phyloP scores from a whole-genome alignment of 257 asterid genomes.

The Lycium barbarum region DNA sequence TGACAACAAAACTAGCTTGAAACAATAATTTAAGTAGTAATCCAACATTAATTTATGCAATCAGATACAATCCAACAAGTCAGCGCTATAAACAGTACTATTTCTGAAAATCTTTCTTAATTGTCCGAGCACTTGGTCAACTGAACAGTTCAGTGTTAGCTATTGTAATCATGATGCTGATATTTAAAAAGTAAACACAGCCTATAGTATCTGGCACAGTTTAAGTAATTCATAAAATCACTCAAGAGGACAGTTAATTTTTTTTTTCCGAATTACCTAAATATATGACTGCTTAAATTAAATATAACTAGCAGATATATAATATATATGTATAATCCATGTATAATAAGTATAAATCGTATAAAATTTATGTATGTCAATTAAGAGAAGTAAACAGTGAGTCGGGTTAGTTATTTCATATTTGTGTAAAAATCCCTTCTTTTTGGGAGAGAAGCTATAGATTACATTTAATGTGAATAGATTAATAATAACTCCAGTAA shows the following conservation, averaged over 20 bases:
- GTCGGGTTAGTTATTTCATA: too few species aligned
- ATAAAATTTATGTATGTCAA: too few species aligned
- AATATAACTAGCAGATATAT: too few species aligned
- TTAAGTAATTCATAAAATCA: background rate
- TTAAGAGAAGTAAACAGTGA: too few species aligned
- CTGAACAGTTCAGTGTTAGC: constrained; percentile 22
- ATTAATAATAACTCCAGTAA: background rate
- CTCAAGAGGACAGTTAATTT: background rate
- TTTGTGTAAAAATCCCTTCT: too few species aligned
- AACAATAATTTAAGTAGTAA: background rate
- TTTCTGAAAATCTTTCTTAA: background rate
- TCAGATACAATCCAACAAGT: constrained; percentile 6
- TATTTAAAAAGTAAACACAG: background rate
- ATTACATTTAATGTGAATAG: background rate
- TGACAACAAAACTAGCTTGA: background rate
- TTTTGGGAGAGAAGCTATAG: too few species aligned
- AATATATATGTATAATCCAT: too few species aligned
- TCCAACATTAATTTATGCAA: background rate
- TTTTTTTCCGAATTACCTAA: too few species aligned
- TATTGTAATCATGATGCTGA: constrained; percentile 1
- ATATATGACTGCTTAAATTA: too few species aligned
- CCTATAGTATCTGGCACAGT: background rate
- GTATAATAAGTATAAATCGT: too few species aligned
- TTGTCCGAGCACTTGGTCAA: background rate
- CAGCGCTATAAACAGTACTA: background rate